Conservation (phyloP, 345 rosid genomes). For the Eutrema heterophyllum region DNA sequence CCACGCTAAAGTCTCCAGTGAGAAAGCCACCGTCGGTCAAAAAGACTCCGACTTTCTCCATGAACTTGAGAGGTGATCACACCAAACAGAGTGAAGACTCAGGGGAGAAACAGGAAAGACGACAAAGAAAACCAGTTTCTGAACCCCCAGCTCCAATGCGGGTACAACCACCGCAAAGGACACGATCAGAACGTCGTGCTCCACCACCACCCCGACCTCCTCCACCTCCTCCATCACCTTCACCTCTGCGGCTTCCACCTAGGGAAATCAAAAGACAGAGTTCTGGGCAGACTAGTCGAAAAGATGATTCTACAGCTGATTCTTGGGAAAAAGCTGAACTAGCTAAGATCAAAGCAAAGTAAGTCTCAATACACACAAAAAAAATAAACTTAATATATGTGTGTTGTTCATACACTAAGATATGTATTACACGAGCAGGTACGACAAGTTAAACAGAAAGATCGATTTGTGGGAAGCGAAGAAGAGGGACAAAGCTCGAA, state of each 20-base stretch:
- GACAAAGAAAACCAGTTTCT: neutral
- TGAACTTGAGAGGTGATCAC: neutral
- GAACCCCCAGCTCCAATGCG: slow-evolving; percentile 8
- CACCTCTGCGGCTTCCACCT: slow-evolving; percentile 27
- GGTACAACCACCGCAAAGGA: slow-evolving; percentile 18
- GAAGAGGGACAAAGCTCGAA: slow-evolving; percentile 53
- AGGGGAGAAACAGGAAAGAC: slow-evolving; percentile 18
- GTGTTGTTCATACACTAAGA: neutral
- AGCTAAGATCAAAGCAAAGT: slow-evolving; percentile 58
- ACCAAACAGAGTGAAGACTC: slow-evolving; percentile 2
- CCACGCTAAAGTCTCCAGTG: slow-evolving; percentile 5
- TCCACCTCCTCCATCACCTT: slow-evolving; percentile 25
- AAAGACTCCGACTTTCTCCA: slow-evolving; percentile 17
- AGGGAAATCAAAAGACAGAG: slow-evolving; percentile 15
- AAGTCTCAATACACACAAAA: slow-evolving; percentile 2
- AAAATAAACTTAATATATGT: too few species aligned
- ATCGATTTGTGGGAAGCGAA: slow-evolving; percentile 56
- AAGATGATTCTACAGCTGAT: slow-evolving; percentile 40
- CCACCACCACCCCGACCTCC: slow-evolving; percentile 18
- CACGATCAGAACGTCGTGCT: slow-evolving; percentile 26
- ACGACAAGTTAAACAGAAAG: slow-evolving; percentile 42
- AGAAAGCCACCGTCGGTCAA: slow-evolving; percentile 20
- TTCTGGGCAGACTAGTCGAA: neutral
- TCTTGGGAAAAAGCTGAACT: slow-evolving; percentile 59
- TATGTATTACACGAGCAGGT: slow-evolving; percentile 35